Evolutionary conservation across 2,329 filamentous ascomycete species (phyloP).

Genomic region (Xylaria arbuscula): DNA sequence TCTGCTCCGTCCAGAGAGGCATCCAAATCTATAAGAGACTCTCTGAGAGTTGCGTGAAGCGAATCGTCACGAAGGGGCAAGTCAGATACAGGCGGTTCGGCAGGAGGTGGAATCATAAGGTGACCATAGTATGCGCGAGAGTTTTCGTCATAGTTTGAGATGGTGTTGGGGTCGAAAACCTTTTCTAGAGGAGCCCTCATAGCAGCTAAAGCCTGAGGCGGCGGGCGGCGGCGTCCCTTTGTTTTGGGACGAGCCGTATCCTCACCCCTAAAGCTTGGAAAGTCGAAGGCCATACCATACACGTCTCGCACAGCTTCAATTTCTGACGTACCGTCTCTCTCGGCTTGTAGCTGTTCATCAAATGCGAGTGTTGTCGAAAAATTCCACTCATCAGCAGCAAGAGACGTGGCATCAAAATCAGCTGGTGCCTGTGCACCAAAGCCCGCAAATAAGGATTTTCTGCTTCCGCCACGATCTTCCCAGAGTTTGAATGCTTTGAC

Average conservation of each 20-base stretch:
- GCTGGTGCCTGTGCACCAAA: constrained; percentile 68
- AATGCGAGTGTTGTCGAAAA: constrained; percentile 75
- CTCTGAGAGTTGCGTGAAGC: constrained; percentile 63
- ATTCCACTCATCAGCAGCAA: constrained; percentile 72
- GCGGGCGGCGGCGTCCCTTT: constrained; percentile 66
- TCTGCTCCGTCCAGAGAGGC: constrained; percentile 67
- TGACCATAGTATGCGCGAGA: constrained; percentile 69
- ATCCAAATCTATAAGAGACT: constrained; percentile 74
- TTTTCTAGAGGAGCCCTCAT: constrained; percentile 71
- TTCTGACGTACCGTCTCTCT: constrained; percentile 57
- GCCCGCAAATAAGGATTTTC: constrained; percentile 71
- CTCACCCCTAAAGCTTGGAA: constrained; percentile 59
- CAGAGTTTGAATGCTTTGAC: constrained; percentile 79
- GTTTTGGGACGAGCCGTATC: constrained; percentile 64
- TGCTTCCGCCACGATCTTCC: constrained; percentile 78
- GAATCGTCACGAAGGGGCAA: constrained; percentile 70
- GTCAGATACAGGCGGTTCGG: constrained; percentile 57
- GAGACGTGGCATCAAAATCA: constrained; percentile 56
- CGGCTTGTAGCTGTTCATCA: constrained; percentile 66
- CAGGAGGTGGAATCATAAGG: constrained; percentile 53
- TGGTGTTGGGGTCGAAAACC: constrained; percentile 73
- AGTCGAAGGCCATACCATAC: constrained; percentile 69
- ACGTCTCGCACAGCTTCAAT: constrained; percentile 69
- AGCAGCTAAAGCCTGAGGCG: constrained; percentile 67
- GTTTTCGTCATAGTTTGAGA: constrained; percentile 73